Conservation (phyloP, 805 yeast genomes). For the Saturnispora hagleri region DNA sequence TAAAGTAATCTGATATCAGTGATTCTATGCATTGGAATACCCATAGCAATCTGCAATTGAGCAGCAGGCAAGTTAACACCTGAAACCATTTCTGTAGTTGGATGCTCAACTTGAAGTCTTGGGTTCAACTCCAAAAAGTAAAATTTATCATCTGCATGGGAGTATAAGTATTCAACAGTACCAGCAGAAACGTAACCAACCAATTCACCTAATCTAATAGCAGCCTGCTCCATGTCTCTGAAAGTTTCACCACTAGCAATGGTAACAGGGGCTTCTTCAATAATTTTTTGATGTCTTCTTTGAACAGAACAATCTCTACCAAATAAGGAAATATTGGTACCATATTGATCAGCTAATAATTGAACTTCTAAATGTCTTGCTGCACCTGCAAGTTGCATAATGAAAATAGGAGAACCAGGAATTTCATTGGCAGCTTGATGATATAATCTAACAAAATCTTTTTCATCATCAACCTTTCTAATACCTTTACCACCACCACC, state of each 20-base stretch:
- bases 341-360: constrained; percentile 94
- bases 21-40: constrained; percentile 93
- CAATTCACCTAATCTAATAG: constrained; percentile 90
- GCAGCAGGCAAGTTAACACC: constrained; percentile 98
- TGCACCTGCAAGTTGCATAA: constrained; percentile 94
- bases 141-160: constrained; percentile 88
- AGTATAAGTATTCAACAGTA: constrained; percentile 94
- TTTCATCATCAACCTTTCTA: constrained; percentile 84
- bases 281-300: constrained; percentile 98
- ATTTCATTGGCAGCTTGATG: constrained; percentile 95
- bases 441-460: constrained; percentile 66
- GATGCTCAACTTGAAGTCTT: constrained; percentile 98
- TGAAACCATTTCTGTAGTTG: constrained; percentile 98
- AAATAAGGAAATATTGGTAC: constrained; percentile 91
- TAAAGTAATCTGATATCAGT: constrained; percentile 86
- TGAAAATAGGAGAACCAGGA: constrained; percentile 97
- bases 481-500: constrained; percentile 99
- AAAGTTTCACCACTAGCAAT: constrained; percentile 83
- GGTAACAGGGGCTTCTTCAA: constrained; percentile 99
- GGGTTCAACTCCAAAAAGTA: constrained; percentile 96
- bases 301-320: constrained; percentile 99
- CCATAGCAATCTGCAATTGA: constrained; percentile 98
- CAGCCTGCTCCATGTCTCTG: constrained; percentile 90
- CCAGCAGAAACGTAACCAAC: constrained; percentile 99
- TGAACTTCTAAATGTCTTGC: constrained; percentile 99